Conservation (phyloP, 345 rosid species). For the Luvunga scandens region DNA sequence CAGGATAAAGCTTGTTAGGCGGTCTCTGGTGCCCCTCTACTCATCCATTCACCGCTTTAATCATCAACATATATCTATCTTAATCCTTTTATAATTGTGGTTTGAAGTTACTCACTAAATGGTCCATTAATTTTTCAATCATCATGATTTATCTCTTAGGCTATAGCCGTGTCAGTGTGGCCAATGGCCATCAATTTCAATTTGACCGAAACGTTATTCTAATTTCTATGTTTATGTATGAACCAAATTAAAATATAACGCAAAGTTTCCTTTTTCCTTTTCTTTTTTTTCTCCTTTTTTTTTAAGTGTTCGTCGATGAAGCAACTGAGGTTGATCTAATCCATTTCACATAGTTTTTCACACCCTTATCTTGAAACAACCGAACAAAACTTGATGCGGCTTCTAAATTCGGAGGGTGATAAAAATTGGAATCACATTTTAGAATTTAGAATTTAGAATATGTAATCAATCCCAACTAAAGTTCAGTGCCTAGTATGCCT, state of each 20-base stretch:
- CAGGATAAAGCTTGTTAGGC: not conserved
- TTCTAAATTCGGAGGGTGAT: not conserved
- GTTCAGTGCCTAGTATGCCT: constrained; percentile 7
- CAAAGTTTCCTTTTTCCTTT: too few relatives aligned
- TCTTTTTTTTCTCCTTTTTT: too few relatives aligned
- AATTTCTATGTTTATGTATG: not conserved
- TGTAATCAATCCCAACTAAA: constrained; percentile 18
- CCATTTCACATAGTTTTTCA: not conserved
- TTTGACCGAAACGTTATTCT: not conserved
- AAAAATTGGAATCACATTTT: not conserved
- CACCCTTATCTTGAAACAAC: constrained; percentile 24
- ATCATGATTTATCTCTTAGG: not conserved
- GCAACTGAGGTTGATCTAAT: not conserved
- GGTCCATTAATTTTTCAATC: not conserved
- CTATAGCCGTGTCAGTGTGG: not conserved
- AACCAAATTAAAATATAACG: not conserved
- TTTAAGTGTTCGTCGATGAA: not conserved
- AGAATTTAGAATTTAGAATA: not conserved
- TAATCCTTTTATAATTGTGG: too few relatives aligned
- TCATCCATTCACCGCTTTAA: not conserved
- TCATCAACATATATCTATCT: not conserved
- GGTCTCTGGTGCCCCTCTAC: not conserved
- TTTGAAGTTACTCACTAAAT: too few relatives aligned
- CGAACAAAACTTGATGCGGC: constrained; percentile 22
- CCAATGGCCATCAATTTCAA: not conserved